Percentiles rank a stretch among this genome's conserved stretches.
phyloP scores from a whole-genome alignment of 2,329 filamentous ascomycete species.

The Aspergillus sp. region DNA sequence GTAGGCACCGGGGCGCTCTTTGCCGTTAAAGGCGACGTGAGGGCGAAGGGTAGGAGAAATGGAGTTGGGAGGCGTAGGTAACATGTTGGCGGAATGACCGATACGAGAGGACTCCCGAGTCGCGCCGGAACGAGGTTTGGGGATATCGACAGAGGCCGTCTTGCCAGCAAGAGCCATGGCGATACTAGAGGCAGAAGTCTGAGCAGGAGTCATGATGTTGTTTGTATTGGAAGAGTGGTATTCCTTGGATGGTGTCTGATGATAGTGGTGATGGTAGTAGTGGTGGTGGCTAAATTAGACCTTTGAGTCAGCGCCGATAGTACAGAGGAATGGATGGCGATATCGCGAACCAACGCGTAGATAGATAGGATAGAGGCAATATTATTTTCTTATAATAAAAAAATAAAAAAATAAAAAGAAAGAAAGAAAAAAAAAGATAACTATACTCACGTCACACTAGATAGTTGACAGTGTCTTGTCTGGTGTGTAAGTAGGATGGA shows the following conservation, averaged over 20 bases:
- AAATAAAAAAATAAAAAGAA: not conserved
- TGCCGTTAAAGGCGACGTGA: conserved; percentile 61
- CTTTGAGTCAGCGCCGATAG: not conserved
- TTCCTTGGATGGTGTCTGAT: too few species aligned
- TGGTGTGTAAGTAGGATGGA: not conserved
- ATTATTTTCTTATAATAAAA: not conserved
- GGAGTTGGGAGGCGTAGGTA: conserved; percentile 90
- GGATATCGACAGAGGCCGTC: conserved; percentile 43
- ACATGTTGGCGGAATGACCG: conserved; percentile 33
- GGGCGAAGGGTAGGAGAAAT: conserved; percentile 82
- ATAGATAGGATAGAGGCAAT: not conserved
- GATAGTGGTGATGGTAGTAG: not conserved
- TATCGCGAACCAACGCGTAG: not conserved
- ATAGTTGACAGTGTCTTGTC: too few species aligned
- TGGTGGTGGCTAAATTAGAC: conserved; percentile 11
- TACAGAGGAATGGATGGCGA: not conserved
- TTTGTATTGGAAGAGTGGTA: not conserved
- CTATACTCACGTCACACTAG: conserved; percentile 3
- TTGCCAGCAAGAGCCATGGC: conserved; percentile 44
- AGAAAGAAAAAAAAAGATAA: not conserved
- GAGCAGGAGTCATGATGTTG: conserved; percentile 23
- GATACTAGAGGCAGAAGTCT: conserved; percentile 37
- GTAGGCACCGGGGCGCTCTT: conserved; percentile 32
- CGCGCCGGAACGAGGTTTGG: conserved; percentile 32
- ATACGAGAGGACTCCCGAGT: conserved; percentile 26